A percentile compares a stretch with the other conserved stretches of the same genome.
These are phyloP conservation scores for Atkinsonella hypoxylon DNA, from an alignment of 2,329 filamentous ascomycete species.

Conservation along the genomic window DNA sequence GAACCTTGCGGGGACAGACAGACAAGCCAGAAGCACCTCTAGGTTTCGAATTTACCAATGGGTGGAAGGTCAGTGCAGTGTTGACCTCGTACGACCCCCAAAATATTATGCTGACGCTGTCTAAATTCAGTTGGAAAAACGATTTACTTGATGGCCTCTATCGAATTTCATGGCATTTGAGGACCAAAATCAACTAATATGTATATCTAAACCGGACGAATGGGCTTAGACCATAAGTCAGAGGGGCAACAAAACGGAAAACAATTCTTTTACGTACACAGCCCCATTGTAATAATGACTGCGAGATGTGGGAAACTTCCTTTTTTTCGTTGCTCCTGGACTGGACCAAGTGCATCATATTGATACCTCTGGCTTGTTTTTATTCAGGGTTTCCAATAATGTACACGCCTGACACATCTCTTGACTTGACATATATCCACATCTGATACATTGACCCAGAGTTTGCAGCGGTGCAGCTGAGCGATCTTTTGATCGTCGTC, in stretches of 20 bases:
- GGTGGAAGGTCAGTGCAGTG: slow-evolving; percentile 42
- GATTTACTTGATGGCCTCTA: slow-evolving; percentile 28
- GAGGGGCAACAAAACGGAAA: neutral
- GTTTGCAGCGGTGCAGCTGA: slow-evolving; percentile 46
- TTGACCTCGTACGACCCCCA: neutral
- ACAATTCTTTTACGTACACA: neutral
- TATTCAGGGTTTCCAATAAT: slow-evolving; percentile 82
- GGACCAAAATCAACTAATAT: slow-evolving; percentile 5
- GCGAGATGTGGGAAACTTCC: neutral
- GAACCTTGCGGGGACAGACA: slow-evolving; percentile 44
- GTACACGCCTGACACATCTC: slow-evolving; percentile 87
- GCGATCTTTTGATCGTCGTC: slow-evolving; percentile 16
- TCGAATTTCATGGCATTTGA: slow-evolving; percentile 1
- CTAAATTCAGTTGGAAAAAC: slow-evolving; percentile 38
- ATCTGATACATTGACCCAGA: slow-evolving; percentile 72
- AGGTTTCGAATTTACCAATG: slow-evolving; percentile 51
- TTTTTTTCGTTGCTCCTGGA: neutral
- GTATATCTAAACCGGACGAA: slow-evolving; percentile 8
- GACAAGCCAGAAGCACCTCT: slow-evolving; percentile 41
- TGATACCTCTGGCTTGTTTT: slow-evolving; percentile 50
- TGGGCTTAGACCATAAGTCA: neutral
- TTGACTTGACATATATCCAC: slow-evolving; percentile 94
- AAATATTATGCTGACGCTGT: slow-evolving; percentile 2
- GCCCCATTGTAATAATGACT: neutral
- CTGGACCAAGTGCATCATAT: slow-evolving; percentile 25